phyloP scores from a whole-genome alignment of 2,329 filamentous ascomycete genomes.

The Ascomycota sp. region DNA sequence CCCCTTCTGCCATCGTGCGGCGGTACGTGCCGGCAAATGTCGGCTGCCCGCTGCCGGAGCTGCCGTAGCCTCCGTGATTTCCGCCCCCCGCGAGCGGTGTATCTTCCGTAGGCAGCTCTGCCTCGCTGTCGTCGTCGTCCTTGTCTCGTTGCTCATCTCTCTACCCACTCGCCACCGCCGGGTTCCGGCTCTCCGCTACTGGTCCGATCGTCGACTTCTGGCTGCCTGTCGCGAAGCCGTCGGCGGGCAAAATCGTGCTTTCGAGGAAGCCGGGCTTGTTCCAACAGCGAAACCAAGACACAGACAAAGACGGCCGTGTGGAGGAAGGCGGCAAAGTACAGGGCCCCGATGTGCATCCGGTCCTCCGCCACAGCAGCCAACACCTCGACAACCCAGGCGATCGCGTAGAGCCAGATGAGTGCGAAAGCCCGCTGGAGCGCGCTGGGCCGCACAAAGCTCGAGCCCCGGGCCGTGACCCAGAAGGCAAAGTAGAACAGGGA shows the following conservation, averaged over 20 bases:
- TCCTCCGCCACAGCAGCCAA: constrained; percentile 56
- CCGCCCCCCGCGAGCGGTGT: constrained; percentile 28
- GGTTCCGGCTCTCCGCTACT: constrained; percentile 11
- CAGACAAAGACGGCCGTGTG: constrained; percentile 58
- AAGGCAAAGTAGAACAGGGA: constrained; percentile 61
- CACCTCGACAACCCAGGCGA: constrained; percentile 56
- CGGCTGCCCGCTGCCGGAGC: constrained; percentile 17
- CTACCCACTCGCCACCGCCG: not conserved
- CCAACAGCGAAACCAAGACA: constrained; percentile 53
- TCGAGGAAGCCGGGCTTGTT: constrained; percentile 55
- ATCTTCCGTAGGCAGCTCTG: constrained; percentile 24
- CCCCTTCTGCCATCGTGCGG: constrained; percentile 18
- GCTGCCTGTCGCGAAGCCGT: constrained; percentile 29
- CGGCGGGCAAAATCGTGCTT: constrained; percentile 47
- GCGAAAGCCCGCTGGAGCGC: constrained; percentile 69
- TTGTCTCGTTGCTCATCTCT: not conserved
- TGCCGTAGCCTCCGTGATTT: constrained; percentile 14
- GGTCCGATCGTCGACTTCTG: constrained; percentile 17
- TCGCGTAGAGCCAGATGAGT: constrained; percentile 63
- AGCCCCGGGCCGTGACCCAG: constrained; percentile 66
- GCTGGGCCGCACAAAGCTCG: constrained; percentile 62
- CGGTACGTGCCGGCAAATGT: constrained; percentile 37
- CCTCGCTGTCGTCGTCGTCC: constrained; percentile 5
- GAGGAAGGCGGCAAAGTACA: constrained; percentile 68
- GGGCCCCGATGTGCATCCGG: constrained; percentile 48